A percentile compares a stretch with the other conserved stretches of the same genome.
These are phyloP conservation scores for Camellia lanceoleosa DNA, from an alignment of 148 eudicot species.

Conservation along the genomic window DNA sequence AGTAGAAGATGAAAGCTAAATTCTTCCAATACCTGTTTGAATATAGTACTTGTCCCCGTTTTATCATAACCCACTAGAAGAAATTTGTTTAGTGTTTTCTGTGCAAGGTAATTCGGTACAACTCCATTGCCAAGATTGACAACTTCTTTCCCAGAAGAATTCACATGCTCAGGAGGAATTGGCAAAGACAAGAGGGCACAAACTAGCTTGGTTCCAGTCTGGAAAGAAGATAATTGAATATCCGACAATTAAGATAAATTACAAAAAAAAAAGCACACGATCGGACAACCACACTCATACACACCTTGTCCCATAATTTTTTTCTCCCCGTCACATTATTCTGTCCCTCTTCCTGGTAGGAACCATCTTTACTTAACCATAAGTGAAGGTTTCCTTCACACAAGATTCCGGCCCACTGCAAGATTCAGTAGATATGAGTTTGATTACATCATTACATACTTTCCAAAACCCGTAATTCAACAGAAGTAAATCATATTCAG, in stretches of 20 bases:
- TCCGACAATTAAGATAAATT: not conserved
- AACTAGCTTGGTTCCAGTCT: slow-evolving; percentile 53
- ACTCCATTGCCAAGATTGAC: slow-evolving; percentile 21
- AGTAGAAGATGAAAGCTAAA: not conserved
- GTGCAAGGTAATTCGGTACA: slow-evolving; percentile 22
- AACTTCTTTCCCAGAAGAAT: slow-evolving; percentile 25
- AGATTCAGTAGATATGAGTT: slow-evolving; percentile 10
- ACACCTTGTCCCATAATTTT: slow-evolving; percentile 63
- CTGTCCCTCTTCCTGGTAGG: slow-evolving; percentile 65
- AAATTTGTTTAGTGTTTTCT: slow-evolving; percentile 37
- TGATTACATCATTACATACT: not conserved
- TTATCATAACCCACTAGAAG: slow-evolving; percentile 70
- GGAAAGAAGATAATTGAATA: slow-evolving; percentile 22
- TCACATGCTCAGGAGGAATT: slow-evolving; percentile 37
- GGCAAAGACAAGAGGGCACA: slow-evolving; percentile 70
- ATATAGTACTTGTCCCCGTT: slow-evolving; percentile 82
- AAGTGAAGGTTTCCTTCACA: slow-evolving; percentile 55
- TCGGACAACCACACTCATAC: slow-evolving; percentile 7
- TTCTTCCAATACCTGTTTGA: slow-evolving; percentile 63
- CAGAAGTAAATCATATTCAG: not conserved
- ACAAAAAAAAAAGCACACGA: slow-evolving; percentile 5
- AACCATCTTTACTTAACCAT: slow-evolving; percentile 68
- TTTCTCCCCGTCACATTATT: slow-evolving; percentile 31
- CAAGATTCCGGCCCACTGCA: slow-evolving; percentile 63
- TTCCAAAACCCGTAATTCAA: not conserved